Conservation (phyloP, 2,329 filamentous ascomycete genomes). For the Mycosphaerella sp. region DNA sequence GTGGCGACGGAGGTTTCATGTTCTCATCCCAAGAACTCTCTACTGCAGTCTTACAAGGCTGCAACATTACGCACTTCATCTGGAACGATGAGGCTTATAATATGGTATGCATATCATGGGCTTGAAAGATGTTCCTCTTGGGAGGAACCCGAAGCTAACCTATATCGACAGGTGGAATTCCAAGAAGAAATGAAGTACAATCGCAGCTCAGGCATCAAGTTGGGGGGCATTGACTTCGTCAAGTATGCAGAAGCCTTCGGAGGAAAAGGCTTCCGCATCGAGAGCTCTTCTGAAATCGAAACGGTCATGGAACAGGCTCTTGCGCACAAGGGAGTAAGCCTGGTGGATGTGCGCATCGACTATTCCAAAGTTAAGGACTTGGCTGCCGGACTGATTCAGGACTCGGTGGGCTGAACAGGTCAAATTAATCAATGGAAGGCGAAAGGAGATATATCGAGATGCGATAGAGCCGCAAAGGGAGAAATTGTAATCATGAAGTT, state of each 20-base stretch:
- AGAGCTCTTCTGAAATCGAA: slow-evolving; percentile 38
- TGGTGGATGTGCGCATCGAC: slow-evolving; percentile 47
- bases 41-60: slow-evolving; percentile 44
- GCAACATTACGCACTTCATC: slow-evolving; percentile 48
- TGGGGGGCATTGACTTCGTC: slow-evolving; percentile 46
- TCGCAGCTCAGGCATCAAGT: slow-evolving; percentile 40
- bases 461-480: too few species aligned
- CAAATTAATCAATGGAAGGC: too few species aligned
- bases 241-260: slow-evolving; percentile 45
- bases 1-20: slow-evolving; percentile 48
- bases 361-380: slow-evolving; percentile 41
- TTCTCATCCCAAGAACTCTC: slow-evolving; percentile 44
- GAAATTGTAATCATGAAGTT: too few species aligned
- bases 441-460: too few species aligned
- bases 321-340: slow-evolving; percentile 38
- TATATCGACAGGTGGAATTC: slow-evolving; percentile 36
- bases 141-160: too few species aligned
- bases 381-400: slow-evolving; percentile 38
- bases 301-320: slow-evolving; percentile 42
- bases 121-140: not conserved
- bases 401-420: slow-evolving; percentile 29
- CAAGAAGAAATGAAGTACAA: slow-evolving; percentile 48
- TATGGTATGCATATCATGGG: slow-evolving; percentile 31
- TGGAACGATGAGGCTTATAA: slow-evolving; percentile 49
- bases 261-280: slow-evolving; percentile 42